Evolutionary conservation across 2,329 filamentous ascomycete species (phyloP).

Genomic region (Meredithiella fracta): DNA sequence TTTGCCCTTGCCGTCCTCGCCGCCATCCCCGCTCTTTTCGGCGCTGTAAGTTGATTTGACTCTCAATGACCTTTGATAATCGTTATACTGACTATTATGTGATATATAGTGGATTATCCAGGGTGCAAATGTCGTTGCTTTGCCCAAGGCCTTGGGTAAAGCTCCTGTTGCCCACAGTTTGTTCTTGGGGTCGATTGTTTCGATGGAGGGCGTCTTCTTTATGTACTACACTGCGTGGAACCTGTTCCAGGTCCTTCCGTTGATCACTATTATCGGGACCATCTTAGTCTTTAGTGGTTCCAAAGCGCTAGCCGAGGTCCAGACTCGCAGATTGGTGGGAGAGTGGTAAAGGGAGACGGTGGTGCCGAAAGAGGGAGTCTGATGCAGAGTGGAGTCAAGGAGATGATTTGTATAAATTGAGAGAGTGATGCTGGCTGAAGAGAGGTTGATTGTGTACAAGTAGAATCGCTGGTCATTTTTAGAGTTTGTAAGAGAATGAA

Average conservation of each 20-base stretch:
- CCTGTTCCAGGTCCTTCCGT: constrained; percentile 74
- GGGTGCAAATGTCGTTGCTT: constrained; percentile 68
- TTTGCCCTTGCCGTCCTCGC: constrained; percentile 60
- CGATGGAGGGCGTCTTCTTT: constrained; percentile 85
- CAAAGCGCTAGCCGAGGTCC: constrained; percentile 82
- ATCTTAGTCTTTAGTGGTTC: constrained; percentile 75
- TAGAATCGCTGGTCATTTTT: neutral
- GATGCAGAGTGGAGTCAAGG: neutral
- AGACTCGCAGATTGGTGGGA: constrained; percentile 68
- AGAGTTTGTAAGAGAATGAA: neutral
- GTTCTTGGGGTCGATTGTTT: constrained; percentile 75
- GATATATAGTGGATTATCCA: constrained; percentile 55
- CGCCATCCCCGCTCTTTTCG: constrained; percentile 56
- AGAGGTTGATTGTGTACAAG: constrained; percentile 2
- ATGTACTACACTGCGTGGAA: constrained; percentile 88
- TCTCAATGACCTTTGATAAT: neutral
- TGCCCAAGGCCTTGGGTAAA: constrained; percentile 54
- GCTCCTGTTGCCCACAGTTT: constrained; percentile 67
- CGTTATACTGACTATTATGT: neutral
- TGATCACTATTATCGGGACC: constrained; percentile 47
- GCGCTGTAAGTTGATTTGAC: constrained; percentile 38
- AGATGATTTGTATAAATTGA: neutral
- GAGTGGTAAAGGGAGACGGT: constrained; percentile 28
- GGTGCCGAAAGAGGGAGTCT: neutral
- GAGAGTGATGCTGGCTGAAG: neutral